Base-by-base conservation (phyloP, 2,329 filamentous ascomycete species). In the Paraphoma chrysanthemicola region DNA sequence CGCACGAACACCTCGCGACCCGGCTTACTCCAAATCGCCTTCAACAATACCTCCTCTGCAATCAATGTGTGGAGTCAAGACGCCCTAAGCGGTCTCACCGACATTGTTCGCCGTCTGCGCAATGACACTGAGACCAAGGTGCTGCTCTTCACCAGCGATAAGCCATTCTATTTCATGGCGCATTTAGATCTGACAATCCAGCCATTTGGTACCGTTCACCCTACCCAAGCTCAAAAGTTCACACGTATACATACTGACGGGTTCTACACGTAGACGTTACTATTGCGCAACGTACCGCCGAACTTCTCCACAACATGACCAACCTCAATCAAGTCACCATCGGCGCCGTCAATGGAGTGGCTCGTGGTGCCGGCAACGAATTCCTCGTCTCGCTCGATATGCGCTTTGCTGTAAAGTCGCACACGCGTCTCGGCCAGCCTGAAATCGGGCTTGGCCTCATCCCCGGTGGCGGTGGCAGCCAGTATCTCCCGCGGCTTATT, bases 281-380 rank as follows among this genome's bases (percentile, higher is more conserved):
- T 6, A 48, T 53, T 18, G 51, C 38, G 4, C 33, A 36, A 14
- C 51, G 45, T 18, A 53, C 51, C 6, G 52, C 30, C 17, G 46
- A 54, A 11, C 39, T 54, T 28, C 18, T 54, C 5, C 41, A 54
- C 31, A 54, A 54, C 18, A 49, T 54, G 18, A 49, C 52, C 14
- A 50, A 45, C 29, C 45, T 54, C 9, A 28, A 31, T 12, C 52
- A 54, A 41, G 52, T 49, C 17, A 54, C 38, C 17, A 54, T 54
- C 33, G 52, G 45, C 30, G 52, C 52, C 17, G 52, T 54, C 5
- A 45, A 54, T 11, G 46, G 52, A 17, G 30, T 44, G 29, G 52
- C 46, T 11, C 52, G 52, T 38, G 52, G 52, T 45, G 52, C 14
- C 11, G 52, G 52, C 12, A 54, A 54, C 39, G 52, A 54, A 29